phyloP scores from a whole-genome alignment of 2,329 filamentous ascomycete species.

The Fusarium sp. region DNA sequence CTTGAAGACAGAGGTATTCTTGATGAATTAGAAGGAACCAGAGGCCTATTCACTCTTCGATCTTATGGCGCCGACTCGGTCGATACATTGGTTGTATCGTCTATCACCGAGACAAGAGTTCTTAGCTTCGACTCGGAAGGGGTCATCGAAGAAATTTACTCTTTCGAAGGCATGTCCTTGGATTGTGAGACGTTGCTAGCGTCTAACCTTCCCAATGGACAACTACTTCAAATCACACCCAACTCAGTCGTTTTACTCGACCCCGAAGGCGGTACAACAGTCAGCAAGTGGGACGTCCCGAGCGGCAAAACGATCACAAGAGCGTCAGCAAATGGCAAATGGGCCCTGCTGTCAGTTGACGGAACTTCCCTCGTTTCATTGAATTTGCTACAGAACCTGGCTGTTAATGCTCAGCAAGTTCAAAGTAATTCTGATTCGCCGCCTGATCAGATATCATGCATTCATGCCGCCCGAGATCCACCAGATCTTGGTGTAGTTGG shows the following conservation, averaged over 20 bases:
- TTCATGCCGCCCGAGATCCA: constrained; percentile 76
- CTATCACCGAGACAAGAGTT: constrained; percentile 83
- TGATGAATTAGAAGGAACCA: constrained; percentile 79
- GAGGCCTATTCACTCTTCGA: constrained; percentile 76
- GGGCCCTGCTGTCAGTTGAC: constrained; percentile 78
- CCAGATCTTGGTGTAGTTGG: constrained; percentile 79
- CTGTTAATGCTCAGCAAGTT: constrained; percentile 69
- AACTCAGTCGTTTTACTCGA: constrained; percentile 72
- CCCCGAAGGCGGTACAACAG: constrained; percentile 63
- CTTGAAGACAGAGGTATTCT: constrained; percentile 88
- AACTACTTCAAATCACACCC: constrained; percentile 81
- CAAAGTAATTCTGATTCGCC: constrained; percentile 57
- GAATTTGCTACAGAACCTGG: constrained; percentile 68
- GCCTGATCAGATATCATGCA: constrained; percentile 82
- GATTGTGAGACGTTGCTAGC: constrained; percentile 77
- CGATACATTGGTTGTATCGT: constrained; percentile 83
- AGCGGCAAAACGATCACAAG: constrained; percentile 74
- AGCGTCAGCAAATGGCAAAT: constrained; percentile 77
- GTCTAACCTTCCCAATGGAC: constrained; percentile 70
- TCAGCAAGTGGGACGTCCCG: constrained; percentile 68
- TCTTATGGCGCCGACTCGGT: constrained; percentile 60
- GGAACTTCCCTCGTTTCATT: constrained; percentile 79
- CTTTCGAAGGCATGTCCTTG: constrained; percentile 77
- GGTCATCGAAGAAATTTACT: constrained; percentile 86
- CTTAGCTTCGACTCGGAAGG: constrained; percentile 81